A percentile compares a stretch with the other conserved stretches of the same genome.
phyloP scores from a whole-genome alignment of 2,329 filamentous ascomycete genomes.

The Claviceps maximensis region DNA sequence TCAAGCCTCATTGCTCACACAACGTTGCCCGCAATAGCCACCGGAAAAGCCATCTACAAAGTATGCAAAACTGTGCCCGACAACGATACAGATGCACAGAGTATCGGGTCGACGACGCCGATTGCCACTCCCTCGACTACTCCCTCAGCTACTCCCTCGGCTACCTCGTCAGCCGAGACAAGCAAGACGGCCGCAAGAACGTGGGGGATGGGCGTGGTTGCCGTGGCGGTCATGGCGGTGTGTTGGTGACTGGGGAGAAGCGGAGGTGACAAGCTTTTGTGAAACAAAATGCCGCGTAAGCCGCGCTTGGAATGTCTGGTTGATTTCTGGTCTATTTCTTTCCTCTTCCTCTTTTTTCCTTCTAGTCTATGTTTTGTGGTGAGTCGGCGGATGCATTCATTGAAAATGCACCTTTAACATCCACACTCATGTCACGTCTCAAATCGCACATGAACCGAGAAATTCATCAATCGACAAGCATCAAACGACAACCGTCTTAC shows the following conservation, averaged over 20 bases:
- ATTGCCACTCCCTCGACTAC: background rate
- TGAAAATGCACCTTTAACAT: no score
- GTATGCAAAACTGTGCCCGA: conserved; percentile 2
- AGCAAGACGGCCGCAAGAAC: background rate
- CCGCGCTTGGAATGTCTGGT: no score
- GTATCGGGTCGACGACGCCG: background rate
- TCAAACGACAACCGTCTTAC: no score
- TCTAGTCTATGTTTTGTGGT: no score
- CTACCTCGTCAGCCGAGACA: background rate
- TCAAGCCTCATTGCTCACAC: background rate
- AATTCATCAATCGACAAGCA: no score
- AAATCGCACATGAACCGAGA: no score
- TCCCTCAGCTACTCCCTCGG: background rate
- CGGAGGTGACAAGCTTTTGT: background rate
- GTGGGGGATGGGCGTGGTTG: background rate
- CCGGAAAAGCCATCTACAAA: conserved; percentile 2
- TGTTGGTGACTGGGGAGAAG: background rate
- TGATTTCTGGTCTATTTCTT: no score
- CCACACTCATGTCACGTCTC: no score
- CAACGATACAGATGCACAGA: background rate
- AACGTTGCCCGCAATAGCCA: conserved; percentile 1
- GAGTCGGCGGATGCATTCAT: no score
- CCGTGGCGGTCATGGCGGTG: background rate
- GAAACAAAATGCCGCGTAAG: no score
- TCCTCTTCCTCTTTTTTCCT: no score